Conservation (phyloP, 2,329 filamentous ascomycete species). For the Sordariomycetes sp. region DNA sequence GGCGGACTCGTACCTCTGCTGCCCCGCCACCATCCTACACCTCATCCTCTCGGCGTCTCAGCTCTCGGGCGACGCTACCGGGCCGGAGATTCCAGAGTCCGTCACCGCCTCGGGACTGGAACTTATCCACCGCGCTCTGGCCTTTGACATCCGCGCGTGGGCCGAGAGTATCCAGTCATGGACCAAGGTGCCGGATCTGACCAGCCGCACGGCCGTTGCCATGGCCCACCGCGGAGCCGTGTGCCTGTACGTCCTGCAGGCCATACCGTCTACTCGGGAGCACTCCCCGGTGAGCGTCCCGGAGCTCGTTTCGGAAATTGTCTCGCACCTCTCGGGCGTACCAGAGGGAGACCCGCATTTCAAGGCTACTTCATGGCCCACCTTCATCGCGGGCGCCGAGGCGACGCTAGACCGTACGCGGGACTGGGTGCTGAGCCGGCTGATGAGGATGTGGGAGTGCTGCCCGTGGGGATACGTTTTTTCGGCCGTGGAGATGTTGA, state of each 20-base stretch:
- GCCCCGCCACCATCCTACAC: conserved; percentile 26
- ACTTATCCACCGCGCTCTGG: conserved; percentile 25
- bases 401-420: conserved; percentile 30
- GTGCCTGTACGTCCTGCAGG: conserved; percentile 31
- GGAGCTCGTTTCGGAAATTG: conserved; percentile 33
- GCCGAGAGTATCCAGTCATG: conserved; percentile 22
- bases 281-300: conserved; percentile 24
- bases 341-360: conserved; percentile 35
- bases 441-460: conserved; percentile 27
- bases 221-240: conserved; percentile 31
- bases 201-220: conserved; percentile 28
- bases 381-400: conserved; percentile 44
- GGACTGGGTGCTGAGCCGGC: conserved; percentile 35
- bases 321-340: conserved; percentile 34
- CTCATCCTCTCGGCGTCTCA: conserved; percentile 30
- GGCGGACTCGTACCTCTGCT: conserved; percentile 27
- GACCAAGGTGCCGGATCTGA: conserved; percentile 21
- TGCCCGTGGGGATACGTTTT: conserved; percentile 38
- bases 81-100: conserved; percentile 16
- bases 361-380: conserved; percentile 47
- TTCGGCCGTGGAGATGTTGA: conserved; percentile 33
- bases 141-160: conserved; percentile 28
- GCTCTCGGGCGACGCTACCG: conserved; percentile 22
- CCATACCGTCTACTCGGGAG: conserved; percentile 22
- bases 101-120: conserved; percentile 21